A percentile compares a stretch with the other conserved stretches of the same genome.
Conservation (phyloP, 2,329 filamentous ascomycete genomes). For the Pseudocercospora cruenta region DNA sequence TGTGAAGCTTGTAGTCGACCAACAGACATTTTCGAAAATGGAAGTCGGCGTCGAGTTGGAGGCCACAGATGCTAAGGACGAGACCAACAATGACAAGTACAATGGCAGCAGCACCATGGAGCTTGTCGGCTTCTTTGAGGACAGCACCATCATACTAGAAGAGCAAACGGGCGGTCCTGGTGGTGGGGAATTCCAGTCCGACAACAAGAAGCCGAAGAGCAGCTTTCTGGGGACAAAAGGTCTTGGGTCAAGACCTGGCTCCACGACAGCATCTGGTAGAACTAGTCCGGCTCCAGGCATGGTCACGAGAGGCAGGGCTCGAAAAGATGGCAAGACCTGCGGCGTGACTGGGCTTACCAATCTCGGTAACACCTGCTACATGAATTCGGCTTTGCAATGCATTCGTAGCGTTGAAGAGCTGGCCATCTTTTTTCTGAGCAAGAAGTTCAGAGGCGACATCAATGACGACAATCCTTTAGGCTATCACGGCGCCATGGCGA, state of each 20-base stretch:
- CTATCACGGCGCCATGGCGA: conserved; percentile 84
- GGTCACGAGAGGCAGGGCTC: conserved; percentile 72
- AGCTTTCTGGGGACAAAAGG: conserved; percentile 52
- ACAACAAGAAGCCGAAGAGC: conserved; percentile 44
- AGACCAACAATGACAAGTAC: conserved; percentile 73
- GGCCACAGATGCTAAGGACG: conserved; percentile 66
- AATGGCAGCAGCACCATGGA: conserved; percentile 73
- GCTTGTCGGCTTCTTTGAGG: conserved; percentile 68
- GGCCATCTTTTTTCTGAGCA: conserved; percentile 81
- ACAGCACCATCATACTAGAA: conserved; percentile 79
- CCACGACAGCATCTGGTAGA: conserved; percentile 58
- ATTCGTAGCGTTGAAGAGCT: conserved; percentile 91
- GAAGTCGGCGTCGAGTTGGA: conserved; percentile 67
- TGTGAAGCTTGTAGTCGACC: conserved; percentile 62
- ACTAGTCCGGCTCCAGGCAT: conserved; percentile 68
- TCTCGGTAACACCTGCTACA: conserved; percentile 96
- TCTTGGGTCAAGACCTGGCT: conserved; percentile 42
- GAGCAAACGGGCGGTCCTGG: conserved; percentile 65
- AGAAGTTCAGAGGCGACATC: conserved; percentile 76
- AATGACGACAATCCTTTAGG: conserved; percentile 85
- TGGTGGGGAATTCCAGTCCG: conserved; percentile 61
- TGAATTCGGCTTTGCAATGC: conserved; percentile 97
- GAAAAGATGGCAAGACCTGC: conserved; percentile 68
- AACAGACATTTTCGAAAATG: conserved; percentile 65
- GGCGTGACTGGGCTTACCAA: conserved; percentile 86